Base-by-base conservation (phyloP, 768 basidiomycete species). In the Cystobasidiopsis lactophilus region DNA sequence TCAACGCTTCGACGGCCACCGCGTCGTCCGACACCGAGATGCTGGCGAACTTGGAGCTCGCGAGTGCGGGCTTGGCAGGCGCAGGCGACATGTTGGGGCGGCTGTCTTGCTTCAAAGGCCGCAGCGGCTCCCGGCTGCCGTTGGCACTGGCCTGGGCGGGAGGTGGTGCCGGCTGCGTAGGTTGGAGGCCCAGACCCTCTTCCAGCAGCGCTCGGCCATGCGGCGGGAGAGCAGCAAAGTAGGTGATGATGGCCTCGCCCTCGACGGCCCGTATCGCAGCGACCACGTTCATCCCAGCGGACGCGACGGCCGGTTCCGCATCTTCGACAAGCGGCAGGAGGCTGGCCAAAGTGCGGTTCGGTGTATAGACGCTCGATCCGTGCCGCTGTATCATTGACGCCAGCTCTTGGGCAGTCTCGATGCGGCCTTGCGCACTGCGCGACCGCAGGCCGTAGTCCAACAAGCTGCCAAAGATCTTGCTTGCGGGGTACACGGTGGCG, bases 131-230 rank as follows among this genome's bases (percentile, higher is more conserved):
- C n/a, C n/a, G n/a, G n/a, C n/a, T n/a, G n/a, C n/a, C n/a, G n/a
- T n/a, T n/a, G n/a, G n/a, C n/a, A n/a, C n/a, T n/a, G n/a, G n/a
- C n/a, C n/a, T n/a, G n/a, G n/a, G n/a, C n/a, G n/a, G n/a, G n/a
- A n/a, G n/a, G n/a, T n/a, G n/a, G n/a, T n/a, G n/a, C n/a, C n/a
- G n/a, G n/a, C n/a, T n/a, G n/a, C n/a, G 40, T 51, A 2, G 54
- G 43, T 0, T 59, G 59, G 0, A 61, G 60, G 57, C 65, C 65
- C 27, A 93, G 68, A 7, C 85, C 75, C 62, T 89, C 88, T 66
- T 91, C 86, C 29, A 93, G 74, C 61, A 88, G 84, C 9, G 85
- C 85, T 62, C 82, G 86, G 62, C 89, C 86, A 65, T 91, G 91
- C 3, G 81, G 70, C 41, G 79, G 74, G 27, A 93, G 69, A 9